Evolutionary conservation across 2,329 filamentous ascomycete genomes (phyloP).

Genomic region (Botrytis hyacinthi): DNA sequence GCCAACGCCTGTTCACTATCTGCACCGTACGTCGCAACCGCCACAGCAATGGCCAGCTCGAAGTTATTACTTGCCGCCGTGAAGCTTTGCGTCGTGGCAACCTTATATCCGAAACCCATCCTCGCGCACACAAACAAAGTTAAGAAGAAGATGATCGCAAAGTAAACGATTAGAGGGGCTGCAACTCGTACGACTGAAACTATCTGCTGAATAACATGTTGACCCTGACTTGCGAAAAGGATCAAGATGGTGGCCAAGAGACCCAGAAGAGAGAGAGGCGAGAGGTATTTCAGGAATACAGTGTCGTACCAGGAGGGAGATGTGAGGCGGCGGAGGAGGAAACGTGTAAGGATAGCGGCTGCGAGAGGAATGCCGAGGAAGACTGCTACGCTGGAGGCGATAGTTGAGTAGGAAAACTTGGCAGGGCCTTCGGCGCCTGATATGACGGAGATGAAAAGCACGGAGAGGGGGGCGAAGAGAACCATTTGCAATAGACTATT

Average conservation of each 20-base stretch:
- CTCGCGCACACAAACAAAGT: conserved; percentile 62
- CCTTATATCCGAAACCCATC: conserved; percentile 71
- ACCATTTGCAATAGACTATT: conserved; percentile 75
- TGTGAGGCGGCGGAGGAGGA: conserved; percentile 54
- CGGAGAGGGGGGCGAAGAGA: conserved; percentile 65
- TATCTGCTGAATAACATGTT: conserved; percentile 75
- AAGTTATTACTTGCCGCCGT: conserved; percentile 93
- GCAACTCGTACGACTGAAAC: conserved; percentile 78
- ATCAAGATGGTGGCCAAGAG: conserved; percentile 85
- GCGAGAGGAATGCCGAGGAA: conserved; percentile 83
- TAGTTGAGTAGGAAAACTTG: conserved; percentile 58
- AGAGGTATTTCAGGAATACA: conserved; percentile 66
- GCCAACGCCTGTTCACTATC: conserved; percentile 79
- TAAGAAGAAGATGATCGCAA: conserved; percentile 67
- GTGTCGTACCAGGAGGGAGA: conserved; percentile 63
- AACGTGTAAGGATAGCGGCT: conserved; percentile 73
- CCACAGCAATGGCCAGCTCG: conserved; percentile 85
- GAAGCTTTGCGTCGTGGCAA: conserved; percentile 76
- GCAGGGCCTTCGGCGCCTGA: conserved; percentile 47
- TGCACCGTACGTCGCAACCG: conserved; percentile 75
- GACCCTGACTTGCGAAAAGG: conserved; percentile 79
- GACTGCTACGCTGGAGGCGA: conserved; percentile 77
- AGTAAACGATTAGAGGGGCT: conserved; percentile 80
- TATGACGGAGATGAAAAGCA: conserved; percentile 68
- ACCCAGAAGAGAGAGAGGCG: conserved; percentile 76